Conservation (phyloP, 2,329 filamentous ascomycete species). For the Westerdykella sp. region DNA sequence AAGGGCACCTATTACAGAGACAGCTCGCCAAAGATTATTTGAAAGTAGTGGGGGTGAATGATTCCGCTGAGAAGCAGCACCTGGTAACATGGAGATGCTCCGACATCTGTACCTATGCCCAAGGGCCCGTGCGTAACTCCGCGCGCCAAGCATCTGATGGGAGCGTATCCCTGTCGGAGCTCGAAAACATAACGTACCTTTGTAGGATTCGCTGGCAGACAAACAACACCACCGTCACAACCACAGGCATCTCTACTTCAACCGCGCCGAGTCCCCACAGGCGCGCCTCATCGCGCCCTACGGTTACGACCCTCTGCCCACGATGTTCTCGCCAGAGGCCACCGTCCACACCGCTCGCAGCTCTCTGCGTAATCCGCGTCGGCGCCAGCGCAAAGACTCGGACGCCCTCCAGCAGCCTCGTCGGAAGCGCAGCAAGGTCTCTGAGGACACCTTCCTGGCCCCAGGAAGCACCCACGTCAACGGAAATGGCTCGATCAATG, state of each 20-base stretch:
- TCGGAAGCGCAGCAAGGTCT: slow-evolving; percentile 45
- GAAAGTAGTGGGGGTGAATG: too few species aligned
- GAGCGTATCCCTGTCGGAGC: slow-evolving; percentile 1
- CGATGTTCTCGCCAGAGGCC: slow-evolving; percentile 38
- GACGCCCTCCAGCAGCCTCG: slow-evolving; percentile 40
- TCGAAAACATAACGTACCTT: slow-evolving; percentile 2
- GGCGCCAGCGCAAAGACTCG: slow-evolving; percentile 42
- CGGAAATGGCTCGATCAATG: slow-evolving; percentile 32
- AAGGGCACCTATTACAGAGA: too few species aligned
- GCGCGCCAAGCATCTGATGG: too few species aligned
- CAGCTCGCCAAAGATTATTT: too few species aligned
- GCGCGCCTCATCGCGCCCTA: slow-evolving; percentile 20
- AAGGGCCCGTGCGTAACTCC: too few species aligned
- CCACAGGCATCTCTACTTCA: too few species aligned
- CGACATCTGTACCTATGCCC: too few species aligned
- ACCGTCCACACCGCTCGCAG: slow-evolving; percentile 33
- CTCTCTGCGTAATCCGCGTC: slow-evolving; percentile 41
- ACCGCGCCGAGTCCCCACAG: too few species aligned
- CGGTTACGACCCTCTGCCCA: slow-evolving; percentile 7
- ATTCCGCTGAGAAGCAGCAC: too few species aligned
- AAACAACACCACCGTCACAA: slow-evolving; percentile 2
- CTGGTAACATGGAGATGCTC: too few species aligned
- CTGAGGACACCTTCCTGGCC: slow-evolving; percentile 36
- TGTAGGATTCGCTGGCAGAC: slow-evolving; percentile 14
- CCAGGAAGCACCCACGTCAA: slow-evolving; percentile 22